Conservation (phyloP, 495 filamentous ascomycete species). For the Chaetomidium leptoderma region DNA sequence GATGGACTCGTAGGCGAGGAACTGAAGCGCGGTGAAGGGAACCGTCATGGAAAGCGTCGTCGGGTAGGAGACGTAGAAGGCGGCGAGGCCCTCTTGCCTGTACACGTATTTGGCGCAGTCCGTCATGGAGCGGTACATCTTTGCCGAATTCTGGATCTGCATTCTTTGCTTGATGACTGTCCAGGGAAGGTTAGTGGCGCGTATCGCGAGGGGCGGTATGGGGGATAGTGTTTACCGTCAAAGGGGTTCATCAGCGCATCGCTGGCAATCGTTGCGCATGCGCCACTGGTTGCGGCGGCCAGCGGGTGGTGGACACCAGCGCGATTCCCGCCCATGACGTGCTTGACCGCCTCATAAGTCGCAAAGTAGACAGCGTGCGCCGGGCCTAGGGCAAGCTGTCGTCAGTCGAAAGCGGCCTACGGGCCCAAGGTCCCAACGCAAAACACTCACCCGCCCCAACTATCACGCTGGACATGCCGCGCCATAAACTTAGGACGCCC, state of each 20-base stretch:
- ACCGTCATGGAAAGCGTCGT: conserved; percentile 98
- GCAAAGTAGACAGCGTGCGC: conserved; percentile 98
- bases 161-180: conserved; percentile 98
- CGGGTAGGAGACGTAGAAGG: conserved; percentile 98
- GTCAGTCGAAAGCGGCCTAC: conserved; percentile 28
- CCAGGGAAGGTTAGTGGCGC: conserved; percentile 19
- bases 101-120: conserved; percentile 88
- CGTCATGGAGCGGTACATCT: conserved; percentile 70
- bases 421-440: not conserved
- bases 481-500: conserved; percentile 87
- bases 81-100: conserved; percentile 76
- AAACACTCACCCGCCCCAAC: conserved; percentile 76
- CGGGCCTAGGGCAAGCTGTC: conserved; percentile 58
- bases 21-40: conserved; percentile 93
- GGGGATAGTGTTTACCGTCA: conserved; percentile 59
- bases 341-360: conserved; percentile 96
- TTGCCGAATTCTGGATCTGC: conserved; percentile 92
- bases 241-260: conserved; percentile 99
- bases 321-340: conserved; percentile 87
- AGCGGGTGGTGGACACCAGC: conserved; percentile 87
- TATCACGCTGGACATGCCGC: conserved; percentile 93
- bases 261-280: conserved; percentile 90
- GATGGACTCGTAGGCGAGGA: conserved; percentile 94
- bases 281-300: conserved; percentile 86
- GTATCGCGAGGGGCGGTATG: not conserved